Percentiles rank a stretch among this genome's conserved stretches.
These are phyloP conservation scores for Prunus campanulata DNA, from an alignment of 306 rosid genomes.

Conservation along the genomic window DNA sequence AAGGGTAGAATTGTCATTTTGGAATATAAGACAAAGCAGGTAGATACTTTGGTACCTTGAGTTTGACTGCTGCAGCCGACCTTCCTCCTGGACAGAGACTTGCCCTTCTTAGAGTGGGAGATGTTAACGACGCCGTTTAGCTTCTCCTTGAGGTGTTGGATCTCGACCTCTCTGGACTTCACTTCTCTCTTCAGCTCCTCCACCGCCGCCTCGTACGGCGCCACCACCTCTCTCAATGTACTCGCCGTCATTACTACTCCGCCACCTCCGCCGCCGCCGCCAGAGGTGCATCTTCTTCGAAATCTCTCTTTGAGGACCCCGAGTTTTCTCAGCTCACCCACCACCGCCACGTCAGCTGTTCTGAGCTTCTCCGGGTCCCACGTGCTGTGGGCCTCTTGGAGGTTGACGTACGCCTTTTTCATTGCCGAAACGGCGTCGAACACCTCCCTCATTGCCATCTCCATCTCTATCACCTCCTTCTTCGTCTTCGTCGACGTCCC, in stretches of 20 bases:
- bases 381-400: constrained; percentile 88
- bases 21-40: background rate
- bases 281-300: constrained; percentile 31
- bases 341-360: constrained; percentile 74
- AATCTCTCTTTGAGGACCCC: constrained; percentile 76
- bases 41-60: constrained; percentile 52
- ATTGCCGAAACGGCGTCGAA: constrained; percentile 75
- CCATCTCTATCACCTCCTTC: constrained; percentile 59
- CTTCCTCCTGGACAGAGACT: constrained; percentile 63
- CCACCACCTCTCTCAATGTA: constrained; percentile 76
- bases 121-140: constrained; percentile 48
- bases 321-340: constrained; percentile 73
- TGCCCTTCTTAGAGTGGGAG: constrained; percentile 52
- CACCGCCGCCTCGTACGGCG: constrained; percentile 93
- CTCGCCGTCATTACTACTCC: constrained; percentile 20
- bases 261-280: constrained; percentile 26
- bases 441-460: constrained; percentile 62
- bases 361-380: constrained; percentile 91
- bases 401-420: constrained; percentile 73
- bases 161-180: constrained; percentile 73
- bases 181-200: constrained; percentile 84
- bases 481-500: constrained; percentile 6
- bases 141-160: constrained; percentile 77
- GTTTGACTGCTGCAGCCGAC: constrained; percentile 44
- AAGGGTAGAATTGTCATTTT: background rate